These are phyloP conservation scores for Borovskyia barvae DNA, from an alignment of 208 protist species.

Conservation along the genomic window DNA sequence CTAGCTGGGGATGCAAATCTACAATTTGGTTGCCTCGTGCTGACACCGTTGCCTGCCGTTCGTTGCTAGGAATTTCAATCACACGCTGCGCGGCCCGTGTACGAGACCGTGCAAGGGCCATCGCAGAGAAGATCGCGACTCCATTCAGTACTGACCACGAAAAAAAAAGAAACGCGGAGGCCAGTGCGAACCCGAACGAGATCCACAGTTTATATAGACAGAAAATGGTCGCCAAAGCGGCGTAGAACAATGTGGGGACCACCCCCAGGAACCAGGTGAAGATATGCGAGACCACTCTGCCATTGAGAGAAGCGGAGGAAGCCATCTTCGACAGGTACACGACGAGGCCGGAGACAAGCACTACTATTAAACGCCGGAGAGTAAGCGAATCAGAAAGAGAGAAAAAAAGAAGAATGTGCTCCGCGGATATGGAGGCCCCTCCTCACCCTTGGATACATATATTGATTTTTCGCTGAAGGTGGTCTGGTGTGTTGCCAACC, in stretches of 20 bases:
- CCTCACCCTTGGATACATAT: too few species aligned
- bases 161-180: conserved; percentile 6
- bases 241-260: conserved; percentile 34
- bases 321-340: too few species aligned
- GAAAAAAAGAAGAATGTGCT: background rate
- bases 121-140: conserved; percentile 6
- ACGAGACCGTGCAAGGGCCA: background rate
- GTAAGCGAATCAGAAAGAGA: conserved; percentile 1
- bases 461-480: too few species aligned
- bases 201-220: conserved; percentile 31
- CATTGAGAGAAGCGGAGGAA: too few species aligned
- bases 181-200: conserved; percentile 22
- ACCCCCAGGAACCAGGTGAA: conserved; percentile 23
- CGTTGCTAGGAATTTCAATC: background rate
- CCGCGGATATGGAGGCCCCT: too few species aligned
- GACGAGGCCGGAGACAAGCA: too few species aligned
- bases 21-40: background rate
- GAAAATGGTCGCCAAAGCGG: conserved; percentile 30
- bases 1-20: background rate
- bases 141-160: conserved; percentile 17
- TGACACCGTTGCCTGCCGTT: background rate
- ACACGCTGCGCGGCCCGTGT: too few species aligned
- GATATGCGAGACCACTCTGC: too few species aligned
- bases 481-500: too few species aligned
- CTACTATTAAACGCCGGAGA: too few species aligned